These are phyloP conservation scores for Saccharomyces hybrid DNA, from an alignment of 1,139 yeast genomes.

Conservation along the genomic window DNA sequence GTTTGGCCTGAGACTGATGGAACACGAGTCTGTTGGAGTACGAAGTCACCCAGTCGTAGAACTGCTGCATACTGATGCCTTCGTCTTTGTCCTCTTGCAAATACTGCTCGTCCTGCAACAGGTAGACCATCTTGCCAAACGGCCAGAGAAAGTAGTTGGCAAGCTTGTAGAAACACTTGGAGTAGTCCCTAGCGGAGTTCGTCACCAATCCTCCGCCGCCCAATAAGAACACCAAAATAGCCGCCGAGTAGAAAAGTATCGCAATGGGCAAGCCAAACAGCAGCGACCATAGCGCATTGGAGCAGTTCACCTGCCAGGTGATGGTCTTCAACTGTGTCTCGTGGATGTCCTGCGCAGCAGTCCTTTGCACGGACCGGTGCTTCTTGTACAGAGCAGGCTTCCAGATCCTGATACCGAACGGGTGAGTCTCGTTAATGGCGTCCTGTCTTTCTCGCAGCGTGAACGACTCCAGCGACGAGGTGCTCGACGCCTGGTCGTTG, in stretches of 20 bases:
- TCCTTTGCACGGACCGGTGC: slow-evolving; percentile 79
- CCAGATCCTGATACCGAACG: slow-evolving; percentile 97
- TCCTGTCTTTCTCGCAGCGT: slow-evolving; percentile 91
- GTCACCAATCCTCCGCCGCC: slow-evolving; percentile 37
- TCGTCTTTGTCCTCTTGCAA: slow-evolving; percentile 81
- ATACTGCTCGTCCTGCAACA: slow-evolving; percentile 73
- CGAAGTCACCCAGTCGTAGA: slow-evolving; percentile 81
- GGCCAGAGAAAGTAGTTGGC: slow-evolving; percentile 74
- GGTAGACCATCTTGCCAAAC: slow-evolving; percentile 81
- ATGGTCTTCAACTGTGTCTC: slow-evolving; percentile 48
- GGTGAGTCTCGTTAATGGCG: slow-evolving; percentile 93
- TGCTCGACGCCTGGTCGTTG: slow-evolving; percentile 40
- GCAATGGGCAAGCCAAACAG: slow-evolving; percentile 63
- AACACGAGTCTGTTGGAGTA: slow-evolving; percentile 40
- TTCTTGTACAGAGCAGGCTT: slow-evolving; percentile 95
- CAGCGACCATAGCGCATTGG: slow-evolving; percentile 71
- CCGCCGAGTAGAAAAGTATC: slow-evolving; percentile 44
- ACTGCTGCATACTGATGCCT: slow-evolving; percentile 79
- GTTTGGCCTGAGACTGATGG: slow-evolving; percentile 27
- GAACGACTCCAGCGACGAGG: slow-evolving; percentile 69
- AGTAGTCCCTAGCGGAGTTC: slow-evolving; percentile 46
- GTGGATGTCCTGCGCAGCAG: slow-evolving; percentile 92
- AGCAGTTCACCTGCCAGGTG: slow-evolving; percentile 54
- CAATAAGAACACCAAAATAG: slow-evolving; percentile 39
- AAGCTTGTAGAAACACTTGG: slow-evolving; percentile 50